Evolutionary conservation across 169 alveolate genomes (phyloP).

Genomic region (Miamiensis avidus): DNA sequence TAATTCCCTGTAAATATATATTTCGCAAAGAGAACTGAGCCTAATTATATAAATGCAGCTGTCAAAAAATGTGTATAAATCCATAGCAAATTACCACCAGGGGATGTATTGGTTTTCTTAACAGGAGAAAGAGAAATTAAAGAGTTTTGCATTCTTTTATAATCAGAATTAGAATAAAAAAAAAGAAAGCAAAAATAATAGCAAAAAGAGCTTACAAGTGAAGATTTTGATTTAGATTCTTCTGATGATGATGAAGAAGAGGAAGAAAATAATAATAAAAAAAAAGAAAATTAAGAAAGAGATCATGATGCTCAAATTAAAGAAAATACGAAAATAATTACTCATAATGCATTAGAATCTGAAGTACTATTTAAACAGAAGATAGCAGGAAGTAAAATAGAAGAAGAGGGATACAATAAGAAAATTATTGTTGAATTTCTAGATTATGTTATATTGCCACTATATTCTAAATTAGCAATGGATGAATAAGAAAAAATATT

Average conservation of each 20-base stretch:
- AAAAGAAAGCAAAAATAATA: slow-evolving; percentile 32
- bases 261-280: slow-evolving; percentile 29
- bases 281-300: slow-evolving; percentile 52
- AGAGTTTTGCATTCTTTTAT: slow-evolving; percentile 81
- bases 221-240: slow-evolving; percentile 46
- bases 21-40: slow-evolving; percentile 85
- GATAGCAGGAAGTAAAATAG: slow-evolving; percentile 9
- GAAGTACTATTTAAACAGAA: slow-evolving; percentile 9
- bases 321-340: background rate
- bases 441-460: slow-evolving; percentile 66
- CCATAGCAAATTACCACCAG: slow-evolving; percentile 95
- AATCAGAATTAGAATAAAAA: slow-evolving; percentile 66
- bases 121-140: slow-evolving; percentile 96
- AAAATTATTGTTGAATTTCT: slow-evolving; percentile 6
- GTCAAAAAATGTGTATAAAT: slow-evolving; percentile 88
- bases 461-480: slow-evolving; percentile 90
- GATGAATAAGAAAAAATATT: slow-evolving; percentile 84
- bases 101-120: slow-evolving; percentile 97
- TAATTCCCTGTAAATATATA: slow-evolving; percentile 91
- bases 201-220: slow-evolving; percentile 44
- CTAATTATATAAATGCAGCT: slow-evolving; percentile 90
- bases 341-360: background rate
- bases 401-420: slow-evolving; percentile 33
- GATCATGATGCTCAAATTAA: slow-evolving; percentile 36
- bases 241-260: slow-evolving; percentile 57